Evolutionary conservation across 78 protist genomes (phyloP).

Genomic region (Isochrysis galbana): DNA sequence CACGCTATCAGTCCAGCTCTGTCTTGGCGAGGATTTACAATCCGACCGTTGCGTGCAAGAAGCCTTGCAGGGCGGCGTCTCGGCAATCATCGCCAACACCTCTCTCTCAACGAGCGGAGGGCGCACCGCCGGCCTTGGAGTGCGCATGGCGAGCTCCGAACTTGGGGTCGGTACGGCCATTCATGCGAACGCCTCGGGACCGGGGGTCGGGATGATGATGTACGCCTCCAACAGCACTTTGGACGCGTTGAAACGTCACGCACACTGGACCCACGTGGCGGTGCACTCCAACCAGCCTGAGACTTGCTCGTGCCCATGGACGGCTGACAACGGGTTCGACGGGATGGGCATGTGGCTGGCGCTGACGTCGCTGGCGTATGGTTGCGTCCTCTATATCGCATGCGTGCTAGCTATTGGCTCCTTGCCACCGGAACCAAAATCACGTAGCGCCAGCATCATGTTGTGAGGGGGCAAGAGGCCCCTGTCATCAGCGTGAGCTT

Average conservation of each 20-base stretch:
- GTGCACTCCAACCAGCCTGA: too few relatives aligned
- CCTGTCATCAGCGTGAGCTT: too few relatives aligned
- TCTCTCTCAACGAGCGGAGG: not conserved
- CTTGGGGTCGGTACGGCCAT: too few relatives aligned
- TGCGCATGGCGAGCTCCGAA: not conserved
- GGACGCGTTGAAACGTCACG: not conserved
- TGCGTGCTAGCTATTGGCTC: not conserved
- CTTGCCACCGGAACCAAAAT: too few relatives aligned
- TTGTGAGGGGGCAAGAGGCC: too few relatives aligned
- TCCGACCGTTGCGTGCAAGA: too few relatives aligned
- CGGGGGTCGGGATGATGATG: not conserved
- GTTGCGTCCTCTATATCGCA: not conserved
- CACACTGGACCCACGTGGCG: too few relatives aligned
- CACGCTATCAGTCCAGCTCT: too few relatives aligned
- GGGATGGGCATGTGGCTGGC: not conserved
- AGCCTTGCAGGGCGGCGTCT: too few relatives aligned
- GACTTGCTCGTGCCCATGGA: not conserved
- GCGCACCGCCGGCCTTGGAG: not conserved
- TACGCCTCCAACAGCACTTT: not conserved
- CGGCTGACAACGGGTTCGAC: not conserved
- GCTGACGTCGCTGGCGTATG: not conserved
- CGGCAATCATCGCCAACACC: not conserved
- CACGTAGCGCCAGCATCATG: too few relatives aligned
- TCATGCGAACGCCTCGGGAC: not conserved
- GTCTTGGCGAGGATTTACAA: too few relatives aligned